Conservation (phyloP, 2,329 filamentous ascomycete species). For the Penicillium psychrosexuale region DNA sequence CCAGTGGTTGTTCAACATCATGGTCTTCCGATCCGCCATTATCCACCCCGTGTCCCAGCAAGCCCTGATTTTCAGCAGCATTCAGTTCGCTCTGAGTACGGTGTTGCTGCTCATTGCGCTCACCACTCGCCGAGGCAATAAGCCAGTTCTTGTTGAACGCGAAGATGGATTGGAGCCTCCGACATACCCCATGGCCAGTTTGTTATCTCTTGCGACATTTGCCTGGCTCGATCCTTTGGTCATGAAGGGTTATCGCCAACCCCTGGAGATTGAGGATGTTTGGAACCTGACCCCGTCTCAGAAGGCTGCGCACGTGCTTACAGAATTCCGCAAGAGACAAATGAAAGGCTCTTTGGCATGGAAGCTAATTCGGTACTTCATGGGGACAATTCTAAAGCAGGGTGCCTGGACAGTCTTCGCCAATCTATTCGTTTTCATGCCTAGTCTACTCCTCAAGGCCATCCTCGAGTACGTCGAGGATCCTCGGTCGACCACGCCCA, state of each 20-base stretch:
- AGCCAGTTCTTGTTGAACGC: conserved; percentile 80
- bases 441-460: conserved; percentile 82
- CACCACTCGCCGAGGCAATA: conserved; percentile 87
- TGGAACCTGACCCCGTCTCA: conserved; percentile 90
- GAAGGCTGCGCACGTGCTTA: conserved; percentile 76
- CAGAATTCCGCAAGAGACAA: conserved; percentile 79
- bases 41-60: conserved; percentile 68
- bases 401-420: conserved; percentile 75
- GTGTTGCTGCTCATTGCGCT: conserved; percentile 73
- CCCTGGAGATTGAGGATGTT: conserved; percentile 77
- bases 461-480: conserved; percentile 94
- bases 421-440: conserved; percentile 82
- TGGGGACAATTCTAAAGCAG: conserved; percentile 69
- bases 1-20: conserved; percentile 73
- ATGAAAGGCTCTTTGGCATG: conserved; percentile 75
- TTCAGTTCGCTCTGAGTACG: conserved; percentile 71
- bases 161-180: conserved; percentile 86
- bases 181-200: conserved; percentile 78
- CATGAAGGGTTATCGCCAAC: conserved; percentile 80
- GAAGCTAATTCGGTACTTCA: conserved; percentile 84
- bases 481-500: conserved; percentile 69
- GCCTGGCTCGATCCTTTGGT: conserved; percentile 88
- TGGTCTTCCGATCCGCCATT: conserved; percentile 80
- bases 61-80: conserved; percentile 63
- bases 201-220: conserved; percentile 85